Conservation (phyloP, 2,329 filamentous ascomycete species). For the Colletotrichum sp. region DNA sequence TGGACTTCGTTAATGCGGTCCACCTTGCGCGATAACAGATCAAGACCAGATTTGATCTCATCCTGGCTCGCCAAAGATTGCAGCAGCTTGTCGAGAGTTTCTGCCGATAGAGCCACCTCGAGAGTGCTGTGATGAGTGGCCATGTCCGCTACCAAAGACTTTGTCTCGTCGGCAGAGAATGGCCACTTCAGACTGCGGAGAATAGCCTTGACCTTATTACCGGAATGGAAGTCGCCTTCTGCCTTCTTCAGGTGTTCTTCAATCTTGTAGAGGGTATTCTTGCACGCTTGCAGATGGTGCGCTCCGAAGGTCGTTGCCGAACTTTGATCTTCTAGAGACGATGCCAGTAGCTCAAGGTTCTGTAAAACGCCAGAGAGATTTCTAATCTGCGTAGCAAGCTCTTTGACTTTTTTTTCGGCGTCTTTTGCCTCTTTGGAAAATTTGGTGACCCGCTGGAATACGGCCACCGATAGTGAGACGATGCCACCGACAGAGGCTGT, state of each 20-base stretch:
- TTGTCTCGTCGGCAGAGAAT: not conserved
- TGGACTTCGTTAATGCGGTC: not conserved
- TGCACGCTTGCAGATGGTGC: not conserved
- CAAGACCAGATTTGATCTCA: not conserved
- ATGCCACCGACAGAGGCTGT: not conserved
- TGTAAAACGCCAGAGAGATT: not conserved
- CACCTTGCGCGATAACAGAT: rapidly evolving
- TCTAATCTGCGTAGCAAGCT: no score
- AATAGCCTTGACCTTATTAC: not conserved
- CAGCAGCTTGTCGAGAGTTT: not conserved
- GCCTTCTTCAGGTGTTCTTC: not conserved
- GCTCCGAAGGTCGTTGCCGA: not conserved
- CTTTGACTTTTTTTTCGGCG: not conserved
- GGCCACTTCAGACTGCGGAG: not conserved
- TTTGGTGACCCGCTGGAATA: not conserved
- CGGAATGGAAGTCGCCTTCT: not conserved
- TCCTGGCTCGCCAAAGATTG: not conserved
- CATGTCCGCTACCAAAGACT: rapidly evolving
- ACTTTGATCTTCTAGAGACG: not conserved
- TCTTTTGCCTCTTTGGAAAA: not conserved
- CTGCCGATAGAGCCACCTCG: not conserved
- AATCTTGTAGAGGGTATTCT: not conserved
- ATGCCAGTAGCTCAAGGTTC: not conserved
- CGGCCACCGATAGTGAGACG: not conserved
- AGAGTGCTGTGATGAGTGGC: not conserved